A percentile compares a stretch with the other conserved stretches of the same genome.
Evolutionary conservation across 1,139 yeast species (phyloP).

Genomic region (Saccharomyces hybrid): DNA sequence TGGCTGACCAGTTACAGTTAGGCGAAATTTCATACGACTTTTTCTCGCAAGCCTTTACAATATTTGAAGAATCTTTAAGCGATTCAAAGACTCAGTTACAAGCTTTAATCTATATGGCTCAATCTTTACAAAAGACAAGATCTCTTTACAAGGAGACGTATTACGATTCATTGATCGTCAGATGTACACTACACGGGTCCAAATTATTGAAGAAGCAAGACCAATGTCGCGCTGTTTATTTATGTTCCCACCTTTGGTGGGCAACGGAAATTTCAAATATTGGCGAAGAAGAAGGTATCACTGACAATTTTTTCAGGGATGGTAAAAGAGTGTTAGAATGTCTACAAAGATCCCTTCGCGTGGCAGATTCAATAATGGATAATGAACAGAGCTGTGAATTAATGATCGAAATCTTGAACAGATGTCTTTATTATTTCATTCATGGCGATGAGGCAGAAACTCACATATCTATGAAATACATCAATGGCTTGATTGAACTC

Average conservation of each 20-base stretch:
- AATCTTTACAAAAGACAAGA: conserved; percentile 40
- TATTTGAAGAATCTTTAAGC: conserved; percentile 73
- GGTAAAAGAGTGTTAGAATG: conserved; percentile 62
- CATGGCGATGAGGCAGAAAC: conserved; percentile 73
- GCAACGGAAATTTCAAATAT: conserved; percentile 53
- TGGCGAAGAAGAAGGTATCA: conserved; percentile 42
- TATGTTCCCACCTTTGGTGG: conserved; percentile 94
- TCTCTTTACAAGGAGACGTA: conserved; percentile 25
- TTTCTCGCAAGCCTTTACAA: conserved; percentile 78
- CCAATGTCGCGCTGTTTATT: conserved; percentile 84
- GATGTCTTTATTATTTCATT: conserved; percentile 75
- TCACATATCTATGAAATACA: conserved; percentile 61
- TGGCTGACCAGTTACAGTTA: conserved; percentile 67
- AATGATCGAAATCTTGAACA: conserved; percentile 81
- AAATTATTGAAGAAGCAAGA: conserved; percentile 85
- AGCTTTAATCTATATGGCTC: conserved; percentile 51
- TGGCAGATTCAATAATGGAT: conserved; percentile 83
- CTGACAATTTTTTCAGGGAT: conserved; percentile 34
- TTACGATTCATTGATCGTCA: conserved; percentile 74
- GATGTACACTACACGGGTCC: conserved; percentile 81
- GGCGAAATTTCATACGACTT: conserved; percentile 78
- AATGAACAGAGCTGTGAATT: conserved; percentile 55
- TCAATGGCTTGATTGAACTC: conserved; percentile 80
- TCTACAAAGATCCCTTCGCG: conserved; percentile 67
- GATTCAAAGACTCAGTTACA: conserved; percentile 51